Conservation (phyloP, 345 rosid genomes). For the Tarenaya hassleriana region DNA sequence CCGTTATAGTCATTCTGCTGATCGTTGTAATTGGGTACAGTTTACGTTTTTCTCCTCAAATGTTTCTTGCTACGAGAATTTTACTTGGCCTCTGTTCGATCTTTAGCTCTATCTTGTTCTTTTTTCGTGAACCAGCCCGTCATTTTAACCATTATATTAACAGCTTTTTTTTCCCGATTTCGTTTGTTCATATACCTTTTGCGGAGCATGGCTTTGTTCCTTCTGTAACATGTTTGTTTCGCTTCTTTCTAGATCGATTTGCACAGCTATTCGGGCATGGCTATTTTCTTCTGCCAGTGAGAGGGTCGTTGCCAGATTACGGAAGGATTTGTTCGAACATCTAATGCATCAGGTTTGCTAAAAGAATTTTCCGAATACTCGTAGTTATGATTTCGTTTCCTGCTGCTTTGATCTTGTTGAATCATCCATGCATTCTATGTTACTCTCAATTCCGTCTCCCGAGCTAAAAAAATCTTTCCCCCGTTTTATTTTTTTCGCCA, state of each 20-base stretch:
- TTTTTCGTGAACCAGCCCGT: no score
- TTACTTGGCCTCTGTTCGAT: neutral
- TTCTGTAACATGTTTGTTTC: no score
- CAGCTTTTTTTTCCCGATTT: no score
- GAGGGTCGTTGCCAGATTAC: slow-evolving; percentile 60
- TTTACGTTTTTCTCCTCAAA: slow-evolving; percentile 3
- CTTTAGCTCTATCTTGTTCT: slow-evolving; percentile 1
- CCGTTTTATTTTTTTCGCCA: neutral
- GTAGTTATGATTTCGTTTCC: slow-evolving; percentile 3
- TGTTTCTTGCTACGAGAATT: no score
- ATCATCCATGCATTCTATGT: neutral
- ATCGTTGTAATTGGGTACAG: slow-evolving; percentile 52
- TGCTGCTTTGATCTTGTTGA: neutral
- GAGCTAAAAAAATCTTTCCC: no score
- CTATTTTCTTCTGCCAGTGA: slow-evolving; percentile 55
- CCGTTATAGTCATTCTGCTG: slow-evolving; percentile 39
- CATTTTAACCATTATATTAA: no score
- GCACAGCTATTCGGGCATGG: slow-evolving; percentile 57
- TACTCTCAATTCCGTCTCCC: neutral
- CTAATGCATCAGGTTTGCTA: slow-evolving; percentile 46
- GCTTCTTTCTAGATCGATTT: slow-evolving; percentile 37
- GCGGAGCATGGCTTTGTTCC: neutral
- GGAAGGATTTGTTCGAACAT: slow-evolving; percentile 48
- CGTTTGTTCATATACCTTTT: neutral
- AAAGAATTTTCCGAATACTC: neutral